Conservation (phyloP, 129 eudicot genomes). For the Lactuca saligna region DNA sequence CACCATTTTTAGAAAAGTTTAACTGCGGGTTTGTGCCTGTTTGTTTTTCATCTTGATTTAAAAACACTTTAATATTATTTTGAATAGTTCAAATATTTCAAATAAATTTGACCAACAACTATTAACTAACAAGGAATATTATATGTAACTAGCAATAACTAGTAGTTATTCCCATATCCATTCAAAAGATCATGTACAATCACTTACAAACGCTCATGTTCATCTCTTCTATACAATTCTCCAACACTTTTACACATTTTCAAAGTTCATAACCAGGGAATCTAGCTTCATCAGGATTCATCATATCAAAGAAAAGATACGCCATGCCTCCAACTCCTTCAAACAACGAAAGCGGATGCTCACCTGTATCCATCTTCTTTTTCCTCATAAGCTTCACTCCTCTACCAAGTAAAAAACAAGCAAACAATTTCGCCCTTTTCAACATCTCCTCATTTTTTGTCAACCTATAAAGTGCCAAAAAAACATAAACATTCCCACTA, state of each 20-base stretch:
- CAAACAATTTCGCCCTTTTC: constrained; percentile 14
- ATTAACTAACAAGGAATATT: too few relatives aligned
- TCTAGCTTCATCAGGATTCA: constrained; percentile 8
- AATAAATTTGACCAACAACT: too few relatives aligned
- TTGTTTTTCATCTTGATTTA: too few relatives aligned
- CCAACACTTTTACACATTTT: background rate
- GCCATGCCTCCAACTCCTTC: constrained; percentile 22
- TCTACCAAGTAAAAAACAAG: constrained; percentile 14
- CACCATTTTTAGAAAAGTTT: too few relatives aligned
- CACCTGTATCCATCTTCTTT: constrained; percentile 17
- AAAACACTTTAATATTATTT: too few relatives aligned
- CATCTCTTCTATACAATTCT: too few relatives aligned
- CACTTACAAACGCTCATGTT: too few relatives aligned
- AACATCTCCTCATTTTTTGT: constrained; percentile 7
- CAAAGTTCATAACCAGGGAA: constrained; percentile 26
- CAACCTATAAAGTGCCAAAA: background rate
- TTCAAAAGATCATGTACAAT: background rate
- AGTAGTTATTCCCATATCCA: background rate
- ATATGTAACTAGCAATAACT: too few relatives aligned
- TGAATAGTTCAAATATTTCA: too few relatives aligned
- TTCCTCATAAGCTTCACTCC: background rate
- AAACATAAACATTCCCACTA: constrained; percentile 9
- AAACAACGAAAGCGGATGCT: constrained; percentile 16
- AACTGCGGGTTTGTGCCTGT: too few relatives aligned
- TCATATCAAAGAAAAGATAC: constrained; percentile 17